Conservation (phyloP, 1,284 basidiomycete species). For the Ustilago curta region DNA sequence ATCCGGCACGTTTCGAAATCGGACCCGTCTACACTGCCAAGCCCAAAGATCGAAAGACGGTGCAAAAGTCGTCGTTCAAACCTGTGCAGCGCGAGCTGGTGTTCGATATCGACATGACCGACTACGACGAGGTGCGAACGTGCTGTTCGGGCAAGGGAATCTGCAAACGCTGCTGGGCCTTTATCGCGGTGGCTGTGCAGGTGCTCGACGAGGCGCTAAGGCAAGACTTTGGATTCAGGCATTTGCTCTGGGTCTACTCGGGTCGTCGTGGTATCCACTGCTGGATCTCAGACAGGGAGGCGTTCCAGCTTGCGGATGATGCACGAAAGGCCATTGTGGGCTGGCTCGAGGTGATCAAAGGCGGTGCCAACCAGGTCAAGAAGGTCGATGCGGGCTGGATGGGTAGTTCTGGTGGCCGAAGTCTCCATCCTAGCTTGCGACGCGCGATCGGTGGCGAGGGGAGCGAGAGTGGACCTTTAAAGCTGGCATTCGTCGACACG, state of each 20-base stretch:
- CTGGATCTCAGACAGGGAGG: constrained; percentile 93
- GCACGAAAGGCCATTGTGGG: constrained; percentile 86
- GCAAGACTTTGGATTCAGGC: constrained; percentile 81
- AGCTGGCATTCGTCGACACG: constrained; percentile 76
- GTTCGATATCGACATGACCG: constrained; percentile 99
- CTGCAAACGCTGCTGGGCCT: constrained; percentile 92
- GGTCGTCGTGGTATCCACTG: constrained; percentile 97
- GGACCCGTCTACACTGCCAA: constrained; percentile 91
- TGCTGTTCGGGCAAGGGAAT: constrained; percentile 94
- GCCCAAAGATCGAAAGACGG: constrained; percentile 90
- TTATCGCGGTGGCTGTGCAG: constrained; percentile 90
- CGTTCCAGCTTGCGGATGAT: constrained; percentile 90
- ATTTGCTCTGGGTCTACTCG: constrained; percentile 97
- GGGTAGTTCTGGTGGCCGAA: constrained; percentile 75
- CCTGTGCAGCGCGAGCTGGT: constrained; percentile 91
- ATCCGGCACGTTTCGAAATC: constrained; percentile 85
- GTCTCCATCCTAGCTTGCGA: constrained; percentile 63
- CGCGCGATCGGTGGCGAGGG: constrained; percentile 68
- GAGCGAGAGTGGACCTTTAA: constrained; percentile 72
- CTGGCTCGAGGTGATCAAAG: constrained; percentile 86
- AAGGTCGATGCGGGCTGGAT: constrained; percentile 77
- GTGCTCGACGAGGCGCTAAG: constrained; percentile 85
- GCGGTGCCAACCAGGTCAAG: constrained; percentile 82
- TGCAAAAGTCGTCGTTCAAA: constrained; percentile 80
- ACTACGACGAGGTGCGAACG: constrained; percentile 95